Evolutionary conservation across 805 yeast species (phyloP).

Genomic region (Starmerella stigmatis): DNA sequence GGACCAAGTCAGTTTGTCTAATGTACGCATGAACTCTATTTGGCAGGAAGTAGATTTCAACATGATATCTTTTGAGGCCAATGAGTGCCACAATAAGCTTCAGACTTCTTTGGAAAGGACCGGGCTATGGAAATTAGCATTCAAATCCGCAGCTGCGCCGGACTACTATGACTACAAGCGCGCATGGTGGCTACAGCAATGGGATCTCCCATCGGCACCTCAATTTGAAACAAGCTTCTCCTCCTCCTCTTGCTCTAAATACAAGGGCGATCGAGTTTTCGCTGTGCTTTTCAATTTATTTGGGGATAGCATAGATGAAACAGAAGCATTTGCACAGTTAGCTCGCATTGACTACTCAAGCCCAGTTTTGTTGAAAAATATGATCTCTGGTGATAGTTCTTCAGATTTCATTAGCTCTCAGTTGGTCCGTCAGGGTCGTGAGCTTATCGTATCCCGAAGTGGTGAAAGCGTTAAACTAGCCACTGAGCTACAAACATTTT

Average conservation of each 20-base stretch:
- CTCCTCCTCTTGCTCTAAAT: neutral
- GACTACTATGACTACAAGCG: slow-evolving; percentile 14
- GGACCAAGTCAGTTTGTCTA: neutral
- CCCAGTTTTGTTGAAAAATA: neutral
- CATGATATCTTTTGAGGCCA: neutral
- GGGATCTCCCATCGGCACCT: slow-evolving; percentile 43
- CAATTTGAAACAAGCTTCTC: slow-evolving; percentile 31
- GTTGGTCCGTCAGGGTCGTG: slow-evolving; percentile 15
- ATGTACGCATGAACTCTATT: neutral
- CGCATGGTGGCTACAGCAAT: slow-evolving; percentile 65
- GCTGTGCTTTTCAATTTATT: slow-evolving; percentile 1
- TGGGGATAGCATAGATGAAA: neutral
- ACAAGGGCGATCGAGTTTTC: slow-evolving; percentile 27
- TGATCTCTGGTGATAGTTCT: neutral
- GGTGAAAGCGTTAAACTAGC: slow-evolving; percentile 1
- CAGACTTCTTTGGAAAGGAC: neutral
- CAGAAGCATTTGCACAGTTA: neutral
- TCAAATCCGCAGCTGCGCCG: neutral
- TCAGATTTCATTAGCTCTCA: neutral
- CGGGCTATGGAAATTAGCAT: slow-evolving; percentile 19
- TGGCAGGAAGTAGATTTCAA: slow-evolving; percentile 14
- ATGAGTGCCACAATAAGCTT: neutral
- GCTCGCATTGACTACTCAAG: neutral
- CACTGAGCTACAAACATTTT: slow-evolving; percentile 9
- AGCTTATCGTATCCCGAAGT: slow-evolving; percentile 27